phyloP scores from a whole-genome alignment of 768 basidiomycete genomes.

The Mycena maculata region DNA sequence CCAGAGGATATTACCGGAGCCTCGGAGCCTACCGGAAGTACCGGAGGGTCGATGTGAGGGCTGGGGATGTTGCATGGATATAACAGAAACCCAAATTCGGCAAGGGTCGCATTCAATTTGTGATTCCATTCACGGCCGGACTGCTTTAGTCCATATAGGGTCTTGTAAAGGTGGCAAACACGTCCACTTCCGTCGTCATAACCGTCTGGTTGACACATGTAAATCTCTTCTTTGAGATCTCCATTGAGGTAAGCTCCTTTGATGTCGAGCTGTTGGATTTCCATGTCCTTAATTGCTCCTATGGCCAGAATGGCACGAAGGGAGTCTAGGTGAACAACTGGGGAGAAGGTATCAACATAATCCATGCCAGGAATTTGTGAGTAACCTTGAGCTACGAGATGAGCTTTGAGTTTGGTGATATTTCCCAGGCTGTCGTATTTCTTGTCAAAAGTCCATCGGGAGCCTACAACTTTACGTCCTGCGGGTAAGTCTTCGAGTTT shows the following conservation, averaged over 20 bases:
- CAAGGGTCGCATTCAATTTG: conserved; percentile 8
- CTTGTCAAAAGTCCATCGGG: conserved; percentile 6
- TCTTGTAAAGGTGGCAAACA: conserved; percentile 6
- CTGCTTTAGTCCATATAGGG: conserved; percentile 6
- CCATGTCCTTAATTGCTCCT: conserved; percentile 4
- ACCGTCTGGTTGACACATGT: conserved; percentile 2
- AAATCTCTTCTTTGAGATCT: too few species aligned
- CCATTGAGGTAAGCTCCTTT: too few species aligned
- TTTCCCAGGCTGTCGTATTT: conserved; percentile 5
- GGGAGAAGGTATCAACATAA: conserved; percentile 4
- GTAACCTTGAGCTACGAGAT: background rate
- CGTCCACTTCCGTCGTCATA: conserved; percentile 2
- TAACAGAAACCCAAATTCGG: conserved; percentile 13
- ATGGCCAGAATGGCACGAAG: background rate
- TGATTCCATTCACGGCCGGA: background rate
- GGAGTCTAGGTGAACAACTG: background rate
- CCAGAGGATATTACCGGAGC: too few species aligned
- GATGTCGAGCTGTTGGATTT: conserved; percentile 12
- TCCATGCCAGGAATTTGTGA: conserved; percentile 7
- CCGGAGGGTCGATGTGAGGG: too few species aligned
- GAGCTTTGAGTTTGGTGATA: conserved; percentile 1
- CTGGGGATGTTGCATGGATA: too few species aligned
- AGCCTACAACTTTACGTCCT: conserved; percentile 8
- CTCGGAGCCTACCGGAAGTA: too few species aligned
- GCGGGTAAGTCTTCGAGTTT: conserved; percentile 9